Evolutionary conservation across 225 moss, liverwort and hornwort species (phyloP), one percentile per base, ranked within the genome.

Genomic region (Pseudoscleropodium purum): DNA sequence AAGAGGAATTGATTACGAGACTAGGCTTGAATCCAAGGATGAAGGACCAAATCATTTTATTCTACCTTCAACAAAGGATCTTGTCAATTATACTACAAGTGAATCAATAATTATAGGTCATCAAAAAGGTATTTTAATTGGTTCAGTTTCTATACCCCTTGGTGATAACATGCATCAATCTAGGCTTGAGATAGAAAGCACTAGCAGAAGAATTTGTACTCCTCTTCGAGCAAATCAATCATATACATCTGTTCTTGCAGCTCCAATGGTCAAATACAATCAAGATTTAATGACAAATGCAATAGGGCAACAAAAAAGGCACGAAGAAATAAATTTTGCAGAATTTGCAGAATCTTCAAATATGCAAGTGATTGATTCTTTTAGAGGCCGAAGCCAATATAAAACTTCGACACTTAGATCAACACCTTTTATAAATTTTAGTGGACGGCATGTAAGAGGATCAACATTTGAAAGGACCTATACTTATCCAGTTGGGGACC

Each of bases 61-160:
- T 15, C 30, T 64, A 78, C 83, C 88, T 60, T 60, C 66, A 21
- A 17, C 20, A 34, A 88, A 49, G 16, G n/a, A 31, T 87, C 57
- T 30, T 18, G 17, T 85, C 7, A 56, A 85, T 57, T 29, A 90
- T 33, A 43, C 13, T 6, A 65, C 51, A 84, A 72, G 14, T 54
- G 82, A 39, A 85, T 90, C 85, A 45, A 0, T 51, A 66, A 81
- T 43, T 25, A 37, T 79, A 81, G 62, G 67, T 84, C 75, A 43
- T 86, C 76, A 84, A 5, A 90, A 89, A 87, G 96, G 94, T 36
- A 94, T 98, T 82, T 88, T 96, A 57, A 95, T 98, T 73, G 98
- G 98, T 69, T 97, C 96, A 41, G 63, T 97, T 47, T 90, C 92
- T 90, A 92, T 98, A 73, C 93, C 96, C 51, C 91, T 98, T 62